Base-by-base conservation (phyloP, 176 grass and related monocot genomes). In the Ensete glaucum region DNA sequence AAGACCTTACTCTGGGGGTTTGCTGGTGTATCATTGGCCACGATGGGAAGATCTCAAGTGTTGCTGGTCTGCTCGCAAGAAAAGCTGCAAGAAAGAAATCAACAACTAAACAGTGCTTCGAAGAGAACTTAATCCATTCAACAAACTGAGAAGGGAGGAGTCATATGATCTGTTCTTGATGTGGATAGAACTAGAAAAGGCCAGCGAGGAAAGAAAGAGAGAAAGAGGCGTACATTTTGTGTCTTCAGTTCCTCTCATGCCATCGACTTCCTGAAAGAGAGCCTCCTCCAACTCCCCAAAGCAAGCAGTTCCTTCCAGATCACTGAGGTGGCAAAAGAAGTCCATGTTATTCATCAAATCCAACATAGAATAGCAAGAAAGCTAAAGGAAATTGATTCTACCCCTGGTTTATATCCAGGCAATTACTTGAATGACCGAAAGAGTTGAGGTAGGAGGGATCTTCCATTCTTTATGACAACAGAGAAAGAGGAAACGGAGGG, bases 31-130 rank as follows among this genome's bases (percentile, higher is more conserved):
- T 84, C 85, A 78, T 87, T 85, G 92, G 92, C 92, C 92, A 96
- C 73, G 92, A 92, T 80, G 92, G 86, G 82, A 96, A 96, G 84
- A 96, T 96, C 74, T 92, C 92, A 67, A 96, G 92, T 73, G 86
- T 96, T 73, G 86, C 80, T 66, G 92, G 92, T 71, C 84, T 89
- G 23, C 23, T 69, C 74, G 86, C 81, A 49, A 56, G 49, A 84
- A 64, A 79, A 67, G 58, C 82, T 84, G 50, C 51, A 79, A 50
- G 29, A 69, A 69, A 50, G 29, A 50, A 76, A 34, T 8, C 22
- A 55, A 54, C 11, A 12, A 15, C 11, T 19, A 73, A 52, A 54
- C 52, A 24, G 71, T 73, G 50, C 54, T 15, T 52, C 15, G 11
- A 54, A 73, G 13, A 52, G 52, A 73, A 55, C 71, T 73, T 56